Percentiles rank a stretch among this genome's conserved stretches.
These are phyloP conservation scores for Hypoxylon intermedium DNA, from an alignment of 495 filamentous ascomycete species.

Conservation along the genomic window DNA sequence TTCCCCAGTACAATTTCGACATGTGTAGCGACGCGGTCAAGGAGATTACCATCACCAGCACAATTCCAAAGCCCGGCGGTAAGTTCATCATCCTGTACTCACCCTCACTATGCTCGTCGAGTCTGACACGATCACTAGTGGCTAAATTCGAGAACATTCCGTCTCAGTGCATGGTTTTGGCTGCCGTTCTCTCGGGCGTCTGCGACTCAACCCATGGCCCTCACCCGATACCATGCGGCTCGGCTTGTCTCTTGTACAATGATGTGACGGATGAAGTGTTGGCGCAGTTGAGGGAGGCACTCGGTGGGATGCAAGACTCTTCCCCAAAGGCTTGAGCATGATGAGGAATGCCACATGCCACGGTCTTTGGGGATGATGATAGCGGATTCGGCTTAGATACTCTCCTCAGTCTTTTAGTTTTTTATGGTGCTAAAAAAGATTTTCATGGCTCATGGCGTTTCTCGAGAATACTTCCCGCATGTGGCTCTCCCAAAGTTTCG, in stretches of 20 bases:
- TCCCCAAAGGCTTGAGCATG: too few relatives aligned
- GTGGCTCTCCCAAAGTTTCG: too few relatives aligned
- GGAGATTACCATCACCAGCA: not conserved
- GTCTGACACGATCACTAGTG: constrained; percentile 3
- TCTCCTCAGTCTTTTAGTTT: too few relatives aligned
- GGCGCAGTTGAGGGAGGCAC: not conserved
- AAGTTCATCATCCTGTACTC: not conserved
- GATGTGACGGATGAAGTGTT: constrained; percentile 10
- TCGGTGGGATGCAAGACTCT: too few relatives aligned
- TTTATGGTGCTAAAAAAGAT: too few relatives aligned
- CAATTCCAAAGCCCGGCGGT: not conserved
- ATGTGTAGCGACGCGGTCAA: not conserved
- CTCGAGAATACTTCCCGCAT: too few relatives aligned
- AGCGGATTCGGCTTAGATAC: too few relatives aligned
- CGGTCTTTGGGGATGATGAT: too few relatives aligned
- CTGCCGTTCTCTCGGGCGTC: not conserved
- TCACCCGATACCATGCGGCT: constrained; percentile 7
- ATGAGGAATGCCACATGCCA: too few relatives aligned
- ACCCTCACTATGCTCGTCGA: too few relatives aligned
- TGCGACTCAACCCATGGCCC: constrained; percentile 1
- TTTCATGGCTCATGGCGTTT: too few relatives aligned
- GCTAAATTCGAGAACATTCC: constrained; percentile 8
- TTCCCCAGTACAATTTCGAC: constrained; percentile 21
- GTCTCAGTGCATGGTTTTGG: constrained; percentile 12
- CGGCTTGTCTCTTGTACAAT: constrained; percentile 11